phyloP scores from a whole-genome alignment of 2,329 filamentous ascomycete species.

The Alternaria dauci region DNA sequence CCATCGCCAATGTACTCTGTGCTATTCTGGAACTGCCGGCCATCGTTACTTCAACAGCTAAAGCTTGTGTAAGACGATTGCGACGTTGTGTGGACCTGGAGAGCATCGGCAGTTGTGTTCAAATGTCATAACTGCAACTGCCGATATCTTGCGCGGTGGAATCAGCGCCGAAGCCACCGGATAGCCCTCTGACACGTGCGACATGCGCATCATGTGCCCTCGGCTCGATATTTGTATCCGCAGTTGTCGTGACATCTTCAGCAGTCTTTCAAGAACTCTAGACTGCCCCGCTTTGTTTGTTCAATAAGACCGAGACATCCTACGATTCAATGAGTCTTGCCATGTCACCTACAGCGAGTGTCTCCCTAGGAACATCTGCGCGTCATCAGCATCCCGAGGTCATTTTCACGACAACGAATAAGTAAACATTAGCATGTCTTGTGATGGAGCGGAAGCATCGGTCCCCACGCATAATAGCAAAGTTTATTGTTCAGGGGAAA shows the following conservation, averaged over 20 bases:
- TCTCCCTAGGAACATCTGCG: neutral
- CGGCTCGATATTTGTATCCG: neutral
- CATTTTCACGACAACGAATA: neutral
- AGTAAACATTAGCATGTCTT: neutral
- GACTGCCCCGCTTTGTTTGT: too few species aligned
- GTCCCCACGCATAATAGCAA: neutral
- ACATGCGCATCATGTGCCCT: slow-evolving; percentile 10
- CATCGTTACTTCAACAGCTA: slow-evolving; percentile 13
- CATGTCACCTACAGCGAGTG: neutral
- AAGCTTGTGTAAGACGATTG: slow-evolving; percentile 15
- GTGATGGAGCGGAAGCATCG: neutral
- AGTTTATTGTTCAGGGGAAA: neutral
- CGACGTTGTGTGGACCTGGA: slow-evolving; percentile 17
- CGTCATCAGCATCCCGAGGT: too few species aligned
- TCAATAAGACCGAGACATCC: neutral
- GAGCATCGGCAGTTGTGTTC: slow-evolving; percentile 28
- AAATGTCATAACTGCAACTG: slow-evolving; percentile 25
- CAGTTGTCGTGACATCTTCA: neutral
- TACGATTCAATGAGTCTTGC: neutral
- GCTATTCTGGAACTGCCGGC: slow-evolving; percentile 30
- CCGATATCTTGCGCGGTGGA: slow-evolving; percentile 16
- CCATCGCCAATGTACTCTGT: slow-evolving; percentile 5
- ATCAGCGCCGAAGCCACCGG: slow-evolving; percentile 4
- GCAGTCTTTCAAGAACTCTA: neutral
- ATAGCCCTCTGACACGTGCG: neutral